These are phyloP conservation scores for Daedaleopsis nitida DNA, from an alignment of 768 basidiomycete species.

Conservation along the genomic window DNA sequence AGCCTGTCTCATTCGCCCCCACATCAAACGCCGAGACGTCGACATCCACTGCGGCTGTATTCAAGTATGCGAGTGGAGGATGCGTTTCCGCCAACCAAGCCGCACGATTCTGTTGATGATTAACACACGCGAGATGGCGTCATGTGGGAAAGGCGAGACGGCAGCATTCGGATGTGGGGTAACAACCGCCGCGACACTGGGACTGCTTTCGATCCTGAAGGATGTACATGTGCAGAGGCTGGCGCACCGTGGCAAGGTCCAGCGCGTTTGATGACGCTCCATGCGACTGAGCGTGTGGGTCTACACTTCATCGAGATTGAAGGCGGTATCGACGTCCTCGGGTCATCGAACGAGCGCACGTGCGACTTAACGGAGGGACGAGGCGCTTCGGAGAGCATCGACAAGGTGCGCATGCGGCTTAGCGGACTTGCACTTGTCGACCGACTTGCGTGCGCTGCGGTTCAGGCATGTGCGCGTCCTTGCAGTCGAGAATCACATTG, in stretches of 20 bases:
- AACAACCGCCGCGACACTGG: conserved; percentile 18
- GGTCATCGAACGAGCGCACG: conserved; percentile 40
- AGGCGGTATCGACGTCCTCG: conserved; percentile 70
- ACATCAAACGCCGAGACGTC: conserved; percentile 74
- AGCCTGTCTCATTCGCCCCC: conserved; percentile 55
- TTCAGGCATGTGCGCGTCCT: conserved; percentile 51
- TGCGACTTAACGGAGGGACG: conserved; percentile 18
- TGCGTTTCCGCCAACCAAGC: conserved; percentile 81
- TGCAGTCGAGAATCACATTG: conserved; percentile 83
- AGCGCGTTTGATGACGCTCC: conserved; percentile 42
- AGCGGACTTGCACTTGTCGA: conserved; percentile 20
- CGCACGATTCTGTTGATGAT: conserved; percentile 81
- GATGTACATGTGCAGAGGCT: conserved; percentile 56
- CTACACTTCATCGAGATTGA: conserved; percentile 56
- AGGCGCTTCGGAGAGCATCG: conserved; percentile 12
- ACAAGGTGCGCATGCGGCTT: conserved; percentile 19
- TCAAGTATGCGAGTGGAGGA: conserved; percentile 53
- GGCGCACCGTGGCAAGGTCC: conserved; percentile 63
- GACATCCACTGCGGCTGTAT: conserved; percentile 40
- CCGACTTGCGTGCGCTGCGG: conserved; percentile 34
- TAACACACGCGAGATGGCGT: conserved; percentile 72
- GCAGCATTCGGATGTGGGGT: conserved; percentile 44
- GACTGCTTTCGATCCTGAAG: conserved; percentile 46
- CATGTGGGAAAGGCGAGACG: conserved; percentile 56
- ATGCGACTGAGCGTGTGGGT: conserved; percentile 18